phyloP scores from a whole-genome alignment of 495 filamentous ascomycete species.

The Amniculicola lignicola region DNA sequence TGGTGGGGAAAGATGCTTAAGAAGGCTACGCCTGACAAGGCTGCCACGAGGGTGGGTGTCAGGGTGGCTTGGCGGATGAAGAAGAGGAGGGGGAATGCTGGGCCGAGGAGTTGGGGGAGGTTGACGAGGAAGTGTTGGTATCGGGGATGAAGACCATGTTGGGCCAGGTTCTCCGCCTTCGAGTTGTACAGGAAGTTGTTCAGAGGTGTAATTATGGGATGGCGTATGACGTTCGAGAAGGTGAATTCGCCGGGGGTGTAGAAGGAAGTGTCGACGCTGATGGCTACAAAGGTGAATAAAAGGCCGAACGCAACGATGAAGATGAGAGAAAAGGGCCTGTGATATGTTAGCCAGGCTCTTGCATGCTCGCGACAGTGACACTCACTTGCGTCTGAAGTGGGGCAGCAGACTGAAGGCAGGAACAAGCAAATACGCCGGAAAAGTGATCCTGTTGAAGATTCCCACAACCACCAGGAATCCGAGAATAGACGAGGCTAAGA shows the following conservation, averaged over 20 bases:
- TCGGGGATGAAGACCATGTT: constrained; percentile 87
- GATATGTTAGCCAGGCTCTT: constrained; percentile 18
- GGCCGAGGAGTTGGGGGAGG: constrained; percentile 86
- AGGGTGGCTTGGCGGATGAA: constrained; percentile 50
- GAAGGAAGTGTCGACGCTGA: constrained; percentile 78
- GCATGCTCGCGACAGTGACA: constrained; percentile 3
- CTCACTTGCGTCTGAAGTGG: constrained; percentile 77
- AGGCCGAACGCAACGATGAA: constrained; percentile 58
- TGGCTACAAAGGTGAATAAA: constrained; percentile 64
- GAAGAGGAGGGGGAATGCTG: constrained; percentile 67
- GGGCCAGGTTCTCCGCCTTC: constrained; percentile 68
- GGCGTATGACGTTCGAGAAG: constrained; percentile 49
- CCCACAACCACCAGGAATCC: constrained; percentile 80
- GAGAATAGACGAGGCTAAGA: constrained; percentile 70
- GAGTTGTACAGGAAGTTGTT: constrained; percentile 93
- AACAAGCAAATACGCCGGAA: constrained; percentile 83
- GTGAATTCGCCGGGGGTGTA: constrained; percentile 59
- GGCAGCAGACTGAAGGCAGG: constrained; percentile 78
- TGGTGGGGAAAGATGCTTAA: constrained; percentile 89
- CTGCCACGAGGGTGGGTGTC: constrained; percentile 65
- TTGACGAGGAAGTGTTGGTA: constrained; percentile 87
- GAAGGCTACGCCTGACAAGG: constrained; percentile 72
- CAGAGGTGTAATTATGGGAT: constrained; percentile 78
- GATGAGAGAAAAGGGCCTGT: constrained; percentile 66
- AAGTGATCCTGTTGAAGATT: constrained; percentile 93